Conservation (phyloP, 2,329 filamentous ascomycete genomes). For the Pseudogymnoascus sp. region DNA sequence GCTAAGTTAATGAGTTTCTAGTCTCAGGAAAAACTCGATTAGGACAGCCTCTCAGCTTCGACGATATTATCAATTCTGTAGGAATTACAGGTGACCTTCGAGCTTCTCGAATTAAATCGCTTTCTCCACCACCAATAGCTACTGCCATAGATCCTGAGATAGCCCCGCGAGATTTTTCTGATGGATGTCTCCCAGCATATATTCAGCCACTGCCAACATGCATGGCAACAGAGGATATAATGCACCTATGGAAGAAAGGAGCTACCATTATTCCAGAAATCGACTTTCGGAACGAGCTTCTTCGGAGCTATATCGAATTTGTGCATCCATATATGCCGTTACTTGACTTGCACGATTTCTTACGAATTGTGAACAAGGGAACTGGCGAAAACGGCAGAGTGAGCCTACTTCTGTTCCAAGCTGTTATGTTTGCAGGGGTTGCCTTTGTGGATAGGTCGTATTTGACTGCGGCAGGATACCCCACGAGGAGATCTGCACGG, state of each 20-base stretch:
- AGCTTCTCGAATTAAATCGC: background rate
- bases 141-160: background rate
- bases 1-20: background rate
- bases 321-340: constrained; percentile 89
- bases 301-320: constrained; percentile 76
- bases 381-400: constrained; percentile 64
- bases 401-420: constrained; percentile 81
- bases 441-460: constrained; percentile 75
- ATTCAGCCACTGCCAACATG: background rate
- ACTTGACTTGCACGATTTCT: constrained; percentile 57
- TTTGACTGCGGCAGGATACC: constrained; percentile 68
- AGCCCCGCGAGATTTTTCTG: background rate
- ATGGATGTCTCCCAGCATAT: background rate
- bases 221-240: constrained; percentile 22
- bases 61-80: background rate
- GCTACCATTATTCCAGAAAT: constrained; percentile 66
- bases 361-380: constrained; percentile 50
- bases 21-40: background rate
- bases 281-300: constrained; percentile 66
- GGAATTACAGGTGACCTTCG: constrained; percentile 5
- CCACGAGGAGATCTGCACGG: constrained; percentile 67
- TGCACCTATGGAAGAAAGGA: constrained; percentile 74
- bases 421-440: constrained; percentile 84
- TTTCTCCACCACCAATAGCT: constrained; percentile 1
- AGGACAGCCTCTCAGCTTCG: constrained; percentile 1